These are phyloP conservation scores for Chenopodium berlandieri DNA, from an alignment of 148 eudicot species.

Conservation along the genomic window DNA sequence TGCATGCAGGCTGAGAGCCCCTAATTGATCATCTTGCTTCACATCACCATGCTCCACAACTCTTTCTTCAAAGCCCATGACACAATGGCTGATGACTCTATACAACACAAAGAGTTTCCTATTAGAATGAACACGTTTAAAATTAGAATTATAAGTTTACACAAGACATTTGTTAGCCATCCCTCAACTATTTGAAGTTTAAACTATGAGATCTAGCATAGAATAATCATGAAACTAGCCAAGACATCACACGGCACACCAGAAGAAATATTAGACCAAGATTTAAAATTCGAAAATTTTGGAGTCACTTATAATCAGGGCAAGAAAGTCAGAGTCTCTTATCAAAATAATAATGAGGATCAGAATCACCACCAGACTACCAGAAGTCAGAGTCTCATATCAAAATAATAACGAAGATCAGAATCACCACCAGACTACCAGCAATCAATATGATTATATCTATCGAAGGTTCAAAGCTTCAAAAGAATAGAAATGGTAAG, in stretches of 20 bases:
- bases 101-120: slow-evolving; percentile 14
- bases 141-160: neutral
- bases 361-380: neutral
- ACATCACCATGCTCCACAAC: too few species aligned
- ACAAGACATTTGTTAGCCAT: neutral
- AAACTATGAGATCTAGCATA: neutral
- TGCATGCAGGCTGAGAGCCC: too few species aligned
- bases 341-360: too few species aligned
- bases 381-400: neutral
- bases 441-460: neutral
- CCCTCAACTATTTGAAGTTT: too few species aligned
- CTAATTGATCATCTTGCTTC: too few species aligned
- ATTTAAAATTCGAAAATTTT: neutral
- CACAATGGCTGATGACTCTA: slow-evolving; percentile 33
- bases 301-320: neutral
- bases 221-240: neutral
- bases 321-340: too few species aligned
- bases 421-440: neutral
- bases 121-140: slow-evolving; percentile 5
- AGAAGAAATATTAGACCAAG: neutral
- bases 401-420: neutral
- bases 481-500: neutral
- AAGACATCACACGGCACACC: neutral
- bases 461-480: neutral
- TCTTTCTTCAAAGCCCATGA: too few species aligned